These are phyloP conservation scores for Pelargonium nanum DNA, from an alignment of 345 rosid species.

Conservation along the genomic window DNA sequence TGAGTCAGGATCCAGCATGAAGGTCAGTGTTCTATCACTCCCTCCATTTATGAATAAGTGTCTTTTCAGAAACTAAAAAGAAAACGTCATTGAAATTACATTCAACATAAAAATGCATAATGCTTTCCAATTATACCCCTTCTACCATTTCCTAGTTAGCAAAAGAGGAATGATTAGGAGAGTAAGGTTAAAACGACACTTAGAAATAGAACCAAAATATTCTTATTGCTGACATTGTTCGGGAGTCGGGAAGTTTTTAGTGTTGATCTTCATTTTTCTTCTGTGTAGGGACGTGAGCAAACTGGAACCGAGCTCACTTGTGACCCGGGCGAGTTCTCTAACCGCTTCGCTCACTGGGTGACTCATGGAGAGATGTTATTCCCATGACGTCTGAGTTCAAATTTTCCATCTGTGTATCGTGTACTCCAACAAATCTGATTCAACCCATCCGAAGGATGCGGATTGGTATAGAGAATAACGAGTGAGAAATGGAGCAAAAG, in stretches of 20 bases:
- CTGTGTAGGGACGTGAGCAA: constrained; percentile 27
- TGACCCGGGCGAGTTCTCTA: constrained; percentile 22
- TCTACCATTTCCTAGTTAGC: too few relatives aligned
- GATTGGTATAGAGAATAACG: constrained; percentile 16
- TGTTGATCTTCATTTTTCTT: background rate
- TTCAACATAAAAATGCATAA: too few relatives aligned
- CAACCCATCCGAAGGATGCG: constrained; percentile 43
- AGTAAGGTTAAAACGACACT: too few relatives aligned
- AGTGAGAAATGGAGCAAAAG: background rate
- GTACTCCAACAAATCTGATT: constrained; percentile 9
- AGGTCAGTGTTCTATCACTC: constrained; percentile 15
- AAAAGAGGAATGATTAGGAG: too few relatives aligned
- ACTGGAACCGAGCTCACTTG: constrained; percentile 11
- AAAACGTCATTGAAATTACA: background rate
- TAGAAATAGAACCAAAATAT: too few relatives aligned
- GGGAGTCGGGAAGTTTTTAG: too few relatives aligned
- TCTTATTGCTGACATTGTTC: too few relatives aligned
- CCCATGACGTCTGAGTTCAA: constrained; percentile 11
- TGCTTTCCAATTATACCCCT: too few relatives aligned
- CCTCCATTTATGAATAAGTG: background rate
- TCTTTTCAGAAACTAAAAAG: background rate
- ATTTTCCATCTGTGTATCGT: constrained; percentile 2
- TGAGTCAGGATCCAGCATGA: constrained; percentile 20
- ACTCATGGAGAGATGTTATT: constrained; percentile 37
- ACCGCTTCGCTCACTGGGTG: constrained; percentile 52